phyloP scores from a whole-genome alignment of 2,329 filamentous ascomycete genomes.

The Penicillium sp. region DNA sequence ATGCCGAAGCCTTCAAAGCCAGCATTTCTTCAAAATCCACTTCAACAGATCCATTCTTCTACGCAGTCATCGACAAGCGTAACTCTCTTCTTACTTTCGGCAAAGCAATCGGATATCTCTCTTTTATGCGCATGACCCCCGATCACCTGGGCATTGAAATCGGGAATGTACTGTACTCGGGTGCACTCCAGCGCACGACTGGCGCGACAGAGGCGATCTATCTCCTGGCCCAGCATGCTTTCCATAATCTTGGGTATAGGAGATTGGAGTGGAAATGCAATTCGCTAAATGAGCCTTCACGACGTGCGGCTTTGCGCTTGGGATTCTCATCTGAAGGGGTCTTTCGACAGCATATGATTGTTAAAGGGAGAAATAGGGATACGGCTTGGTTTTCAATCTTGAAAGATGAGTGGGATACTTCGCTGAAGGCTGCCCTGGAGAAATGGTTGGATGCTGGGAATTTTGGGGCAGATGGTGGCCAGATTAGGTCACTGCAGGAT shows the following conservation, averaged over 20 bases:
- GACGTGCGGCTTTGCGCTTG: slow-evolving; percentile 54
- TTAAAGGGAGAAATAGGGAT: slow-evolving; percentile 57
- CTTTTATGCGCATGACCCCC: slow-evolving; percentile 48
- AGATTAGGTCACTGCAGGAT: slow-evolving; percentile 46
- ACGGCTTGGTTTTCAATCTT: slow-evolving; percentile 60
- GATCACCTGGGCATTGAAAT: slow-evolving; percentile 55
- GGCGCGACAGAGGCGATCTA: slow-evolving; percentile 59
- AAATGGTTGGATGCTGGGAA: slow-evolving; percentile 55
- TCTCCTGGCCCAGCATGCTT: slow-evolving; percentile 53
- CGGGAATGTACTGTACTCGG: slow-evolving; percentile 54
- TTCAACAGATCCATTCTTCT: slow-evolving; percentile 42
- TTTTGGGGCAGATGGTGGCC: slow-evolving; percentile 54
- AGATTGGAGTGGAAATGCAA: slow-evolving; percentile 66
- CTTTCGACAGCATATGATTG: slow-evolving; percentile 61
- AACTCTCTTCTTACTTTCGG: slow-evolving; percentile 18
- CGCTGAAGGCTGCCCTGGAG: slow-evolving; percentile 50
- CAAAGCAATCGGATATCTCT: slow-evolving; percentile 43
- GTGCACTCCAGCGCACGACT: slow-evolving; percentile 51
- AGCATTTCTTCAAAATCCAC: slow-evolving; percentile 22
- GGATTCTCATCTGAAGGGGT: slow-evolving; percentile 60
- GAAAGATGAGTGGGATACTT: slow-evolving; percentile 61
- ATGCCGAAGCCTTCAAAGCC: slow-evolving; percentile 28
- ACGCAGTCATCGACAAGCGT: slow-evolving; percentile 42
- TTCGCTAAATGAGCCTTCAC: slow-evolving; percentile 53
- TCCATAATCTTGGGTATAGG: slow-evolving; percentile 54